Evolutionary conservation across 768 basidiomycete genomes (phyloP), one percentile per base, ranked within the genome.

Genomic region (Cyathus striatus): DNA sequence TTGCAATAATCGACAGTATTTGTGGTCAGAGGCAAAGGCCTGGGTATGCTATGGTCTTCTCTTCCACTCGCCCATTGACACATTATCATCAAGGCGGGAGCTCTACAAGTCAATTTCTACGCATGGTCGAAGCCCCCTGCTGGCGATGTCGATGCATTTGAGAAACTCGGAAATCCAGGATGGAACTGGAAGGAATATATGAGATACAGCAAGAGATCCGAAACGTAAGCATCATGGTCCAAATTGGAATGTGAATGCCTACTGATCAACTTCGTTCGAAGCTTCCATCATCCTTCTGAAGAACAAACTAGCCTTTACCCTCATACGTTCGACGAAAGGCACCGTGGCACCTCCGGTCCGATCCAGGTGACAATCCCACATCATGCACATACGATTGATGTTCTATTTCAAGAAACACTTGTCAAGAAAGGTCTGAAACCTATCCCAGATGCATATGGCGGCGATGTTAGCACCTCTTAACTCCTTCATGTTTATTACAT

Each of bases 121-220:
- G n/a, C n/a, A n/a, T n/a, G n/a, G n/a, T n/a, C n/a, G n/a, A 57
- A 61, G 37, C 63, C 64, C 12, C 62, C 60, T 22, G 54, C 53
- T 16, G 40, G 34, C 2, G 63, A 63, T 35, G 43, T 61, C 18
- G 57, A 64, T 40, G 62, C 59, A 5, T 59, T 70, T 38, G 76
- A 77, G 49, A 59, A 61, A 40, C 60, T 80, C n/a, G 77, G 77
- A 5, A 78, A 78, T 44, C 61, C 64, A 1, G 76, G 76, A 4
- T 80, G 77, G 76, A 76, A 75, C 48, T 79, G 72, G 73, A 51
- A 61, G 0, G 62, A 66, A 16, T 70, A 63, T 41, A 41, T 57
- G 6, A 63, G 66, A 37, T 70, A 70, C 45, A 62, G 60, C 4
- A 58, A 57, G 45, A 65, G 60, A n/a, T n/a, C n/a, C n/a, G n/a